Percentiles rank a stretch among this genome's conserved stretches.
These are phyloP conservation scores for Allantophomopsis cytisporea DNA, from an alignment of 2,329 filamentous ascomycete genomes.

Conservation along the genomic window DNA sequence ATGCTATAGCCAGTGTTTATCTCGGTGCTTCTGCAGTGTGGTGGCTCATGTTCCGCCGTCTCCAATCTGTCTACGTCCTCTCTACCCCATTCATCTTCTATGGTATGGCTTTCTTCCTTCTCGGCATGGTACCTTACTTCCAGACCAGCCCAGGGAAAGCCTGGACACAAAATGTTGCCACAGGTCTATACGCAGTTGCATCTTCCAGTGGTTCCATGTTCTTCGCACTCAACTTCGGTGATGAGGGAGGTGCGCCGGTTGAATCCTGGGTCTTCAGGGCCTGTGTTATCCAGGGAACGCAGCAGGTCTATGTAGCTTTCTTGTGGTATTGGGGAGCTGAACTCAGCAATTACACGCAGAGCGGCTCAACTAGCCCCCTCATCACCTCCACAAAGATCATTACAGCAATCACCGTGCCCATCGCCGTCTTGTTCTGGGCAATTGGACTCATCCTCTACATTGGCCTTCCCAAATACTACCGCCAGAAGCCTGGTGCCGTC, in stretches of 20 bases:
- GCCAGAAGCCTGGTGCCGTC: constrained; percentile 46
- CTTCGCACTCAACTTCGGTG: constrained; percentile 55
- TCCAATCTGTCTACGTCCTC: constrained; percentile 42
- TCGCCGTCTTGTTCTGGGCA: constrained; percentile 41
- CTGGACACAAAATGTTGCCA: constrained; percentile 47
- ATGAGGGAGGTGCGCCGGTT: constrained; percentile 46
- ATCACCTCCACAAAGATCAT: constrained; percentile 2
- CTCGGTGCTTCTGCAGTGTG: constrained; percentile 42
- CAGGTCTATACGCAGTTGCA: constrained; percentile 45
- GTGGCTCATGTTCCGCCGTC: constrained; percentile 47
- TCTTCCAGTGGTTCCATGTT: constrained; percentile 50
- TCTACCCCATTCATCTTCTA: constrained; percentile 49
- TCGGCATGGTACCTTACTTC: constrained; percentile 46
- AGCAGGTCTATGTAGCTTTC: constrained; percentile 49
- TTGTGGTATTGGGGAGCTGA: constrained; percentile 55
- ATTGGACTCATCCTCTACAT: constrained; percentile 40
- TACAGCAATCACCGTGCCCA: constrained; percentile 38
- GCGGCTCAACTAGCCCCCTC: constrained; percentile 19
- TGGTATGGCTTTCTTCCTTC: constrained; percentile 45
- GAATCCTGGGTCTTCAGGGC: constrained; percentile 56
- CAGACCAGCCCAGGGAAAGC: constrained; percentile 22
- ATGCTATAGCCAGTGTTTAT: constrained; percentile 46
- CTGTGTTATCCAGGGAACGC: constrained; percentile 51
- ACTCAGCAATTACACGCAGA: constrained; percentile 29
- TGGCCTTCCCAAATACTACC: constrained; percentile 55